phyloP scores from a whole-genome alignment of 2,329 filamentous ascomycete species.

The Trichoderma afroharzianum region DNA sequence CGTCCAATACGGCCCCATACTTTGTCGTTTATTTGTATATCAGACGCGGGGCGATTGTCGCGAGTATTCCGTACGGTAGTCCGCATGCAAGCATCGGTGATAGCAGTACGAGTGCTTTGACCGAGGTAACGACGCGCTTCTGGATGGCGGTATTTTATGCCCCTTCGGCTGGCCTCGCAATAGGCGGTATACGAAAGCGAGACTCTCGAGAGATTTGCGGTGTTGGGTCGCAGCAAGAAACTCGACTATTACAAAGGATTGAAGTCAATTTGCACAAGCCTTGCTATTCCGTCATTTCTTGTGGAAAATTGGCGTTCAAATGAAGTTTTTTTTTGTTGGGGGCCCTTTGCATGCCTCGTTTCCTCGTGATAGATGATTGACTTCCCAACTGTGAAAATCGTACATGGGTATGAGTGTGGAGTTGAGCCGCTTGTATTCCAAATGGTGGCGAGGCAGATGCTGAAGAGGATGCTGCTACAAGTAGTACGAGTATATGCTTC shows the following conservation, averaged over 20 bases:
- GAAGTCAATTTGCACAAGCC: background rate
- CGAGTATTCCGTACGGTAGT: background rate
- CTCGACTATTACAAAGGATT: background rate
- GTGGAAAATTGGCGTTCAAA: background rate
- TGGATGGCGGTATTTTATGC: background rate
- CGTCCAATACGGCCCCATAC: background rate
- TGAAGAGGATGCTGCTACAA: background rate
- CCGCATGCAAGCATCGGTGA: background rate
- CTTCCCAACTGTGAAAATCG: background rate
- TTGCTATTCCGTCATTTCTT: background rate
- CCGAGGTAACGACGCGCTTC: background rate
- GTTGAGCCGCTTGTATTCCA: background rate
- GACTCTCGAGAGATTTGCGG: background rate
- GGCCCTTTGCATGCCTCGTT: background rate
- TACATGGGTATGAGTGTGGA: background rate
- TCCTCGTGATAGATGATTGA: background rate
- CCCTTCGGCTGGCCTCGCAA: background rate
- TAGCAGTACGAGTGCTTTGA: background rate
- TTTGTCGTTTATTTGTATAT: background rate
- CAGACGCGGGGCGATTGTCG: background rate
- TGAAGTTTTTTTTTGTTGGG: background rate
- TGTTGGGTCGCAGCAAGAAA: background rate
- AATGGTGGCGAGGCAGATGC: background rate
- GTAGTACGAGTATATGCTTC: background rate
- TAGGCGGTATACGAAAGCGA: background rate